Evolutionary conservation across 176 grass and related monocot genomes (phyloP).

Genomic region (Puya raimondii): DNA sequence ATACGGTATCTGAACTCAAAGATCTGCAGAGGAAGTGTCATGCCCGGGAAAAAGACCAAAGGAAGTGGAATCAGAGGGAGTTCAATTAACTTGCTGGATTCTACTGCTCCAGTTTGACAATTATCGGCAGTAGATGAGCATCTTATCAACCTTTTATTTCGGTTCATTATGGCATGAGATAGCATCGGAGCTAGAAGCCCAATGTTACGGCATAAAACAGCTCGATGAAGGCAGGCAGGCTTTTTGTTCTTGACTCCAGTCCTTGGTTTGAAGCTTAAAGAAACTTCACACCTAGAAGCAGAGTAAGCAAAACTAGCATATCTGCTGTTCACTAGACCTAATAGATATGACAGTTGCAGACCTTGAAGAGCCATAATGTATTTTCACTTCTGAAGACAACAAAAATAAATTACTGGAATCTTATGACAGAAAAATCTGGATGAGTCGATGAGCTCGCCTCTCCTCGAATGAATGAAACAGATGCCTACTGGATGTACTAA

Average conservation of each 20-base stretch:
- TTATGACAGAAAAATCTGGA: neutral
- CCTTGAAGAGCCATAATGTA: neutral
- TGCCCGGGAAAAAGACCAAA: constrained; percentile 9
- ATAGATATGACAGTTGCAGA: neutral
- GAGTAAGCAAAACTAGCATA: neutral
- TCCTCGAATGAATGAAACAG: neutral
- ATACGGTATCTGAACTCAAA: constrained; percentile 14
- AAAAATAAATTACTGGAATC: neutral
- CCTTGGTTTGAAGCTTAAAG: neutral
- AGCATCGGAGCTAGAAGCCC: neutral
- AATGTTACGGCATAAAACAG: neutral
- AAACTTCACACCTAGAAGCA: neutral
- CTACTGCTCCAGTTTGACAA: neutral
- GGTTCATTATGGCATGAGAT: neutral
- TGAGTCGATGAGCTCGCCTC: neutral
- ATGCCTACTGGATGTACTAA: neutral
- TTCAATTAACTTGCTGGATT: constrained; percentile 1
- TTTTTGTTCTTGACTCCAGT: neutral
- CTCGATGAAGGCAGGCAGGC: neutral
- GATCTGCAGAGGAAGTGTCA: neutral
- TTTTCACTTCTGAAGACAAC: neutral
- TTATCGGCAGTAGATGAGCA: neutral
- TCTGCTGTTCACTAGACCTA: neutral
- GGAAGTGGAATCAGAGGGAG: constrained; percentile 14
- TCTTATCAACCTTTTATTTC: neutral